Percentiles rank a stretch among this genome's conserved stretches.
phyloP scores from a whole-genome alignment of 192 early-diverging fungal genomes.

The Anaeromyces robustus region DNA sequence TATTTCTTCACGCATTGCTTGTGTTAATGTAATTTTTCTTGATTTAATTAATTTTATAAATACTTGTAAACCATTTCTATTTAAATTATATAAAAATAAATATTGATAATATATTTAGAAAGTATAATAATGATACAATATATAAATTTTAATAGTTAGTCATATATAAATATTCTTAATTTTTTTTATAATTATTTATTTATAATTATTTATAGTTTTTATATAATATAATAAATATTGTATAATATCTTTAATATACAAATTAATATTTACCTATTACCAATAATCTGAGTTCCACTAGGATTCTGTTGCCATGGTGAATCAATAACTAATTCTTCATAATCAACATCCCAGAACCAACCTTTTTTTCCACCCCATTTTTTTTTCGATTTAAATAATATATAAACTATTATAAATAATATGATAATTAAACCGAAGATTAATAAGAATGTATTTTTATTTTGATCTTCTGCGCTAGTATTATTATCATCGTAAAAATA shows the following conservation, averaged over 20 bases:
- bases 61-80: not conserved
- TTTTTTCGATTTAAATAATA: not conserved
- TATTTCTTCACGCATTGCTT: not conserved
- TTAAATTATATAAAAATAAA: too few relatives aligned
- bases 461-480: too few relatives aligned
- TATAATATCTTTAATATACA: too few relatives aligned
- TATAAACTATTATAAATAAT: not conserved
- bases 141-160: too few relatives aligned
- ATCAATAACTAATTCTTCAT: not conserved
- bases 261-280: not conserved
- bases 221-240: too few relatives aligned
- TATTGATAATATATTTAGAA: too few relatives aligned
- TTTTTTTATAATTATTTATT: too few relatives aligned
- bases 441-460: not conserved
- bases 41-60: not conserved
- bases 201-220: too few relatives aligned
- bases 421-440: not conserved
- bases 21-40: not conserved
- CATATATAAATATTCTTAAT: too few relatives aligned
- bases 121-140: too few relatives aligned
- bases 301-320: not conserved
- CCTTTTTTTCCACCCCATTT: not conserved
- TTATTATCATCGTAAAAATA: too few relatives aligned
- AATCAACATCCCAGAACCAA: not conserved
- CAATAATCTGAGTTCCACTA: not conserved